Conservation (phyloP, 129 eudicot genomes). For the Helianthus annuus region DNA sequence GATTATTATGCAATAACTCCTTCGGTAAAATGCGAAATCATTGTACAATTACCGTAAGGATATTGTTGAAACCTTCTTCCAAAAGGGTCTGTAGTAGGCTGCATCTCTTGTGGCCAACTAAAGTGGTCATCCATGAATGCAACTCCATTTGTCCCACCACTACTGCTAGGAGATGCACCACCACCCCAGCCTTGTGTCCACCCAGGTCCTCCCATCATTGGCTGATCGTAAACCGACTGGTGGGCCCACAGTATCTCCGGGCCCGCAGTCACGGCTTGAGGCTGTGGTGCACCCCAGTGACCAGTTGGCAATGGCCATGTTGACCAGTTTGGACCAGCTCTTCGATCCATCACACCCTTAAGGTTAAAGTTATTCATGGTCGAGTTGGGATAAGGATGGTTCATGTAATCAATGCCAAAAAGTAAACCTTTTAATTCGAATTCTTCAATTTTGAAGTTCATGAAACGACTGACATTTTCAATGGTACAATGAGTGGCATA, state of each 20-base stretch:
- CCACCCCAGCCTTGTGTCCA: slow-evolving; percentile 17
- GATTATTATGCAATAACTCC: too few species aligned
- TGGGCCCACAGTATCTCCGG: neutral
- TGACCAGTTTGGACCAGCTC: slow-evolving; percentile 12
- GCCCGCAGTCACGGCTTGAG: neutral
- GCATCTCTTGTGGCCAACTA: slow-evolving; percentile 21
- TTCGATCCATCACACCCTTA: slow-evolving; percentile 11
- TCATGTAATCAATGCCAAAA: slow-evolving; percentile 44
- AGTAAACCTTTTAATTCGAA: slow-evolving; percentile 36
- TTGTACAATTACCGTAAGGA: slow-evolving; percentile 24
- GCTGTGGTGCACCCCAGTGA: slow-evolving; percentile 18
- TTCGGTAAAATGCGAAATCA: too few species aligned
- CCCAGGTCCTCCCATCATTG: neutral
- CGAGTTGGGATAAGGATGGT: slow-evolving; percentile 1
- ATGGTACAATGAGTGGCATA: slow-evolving; percentile 46
- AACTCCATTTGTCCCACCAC: neutral
- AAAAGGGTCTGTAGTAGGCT: slow-evolving; percentile 4
- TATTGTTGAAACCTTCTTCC: slow-evolving; percentile 23
- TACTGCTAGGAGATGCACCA: slow-evolving; percentile 1
- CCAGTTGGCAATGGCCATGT: neutral
- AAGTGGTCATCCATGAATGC: neutral
- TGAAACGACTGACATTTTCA: slow-evolving; percentile 38
- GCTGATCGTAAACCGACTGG: neutral
- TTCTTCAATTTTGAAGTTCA: slow-evolving; percentile 46
- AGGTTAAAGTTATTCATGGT: neutral